Percentiles rank a stretch among this genome's conserved stretches.
These are phyloP conservation scores for Nigrospora sphaerica DNA, from an alignment of 2,329 filamentous ascomycete species.

Conservation along the genomic window DNA sequence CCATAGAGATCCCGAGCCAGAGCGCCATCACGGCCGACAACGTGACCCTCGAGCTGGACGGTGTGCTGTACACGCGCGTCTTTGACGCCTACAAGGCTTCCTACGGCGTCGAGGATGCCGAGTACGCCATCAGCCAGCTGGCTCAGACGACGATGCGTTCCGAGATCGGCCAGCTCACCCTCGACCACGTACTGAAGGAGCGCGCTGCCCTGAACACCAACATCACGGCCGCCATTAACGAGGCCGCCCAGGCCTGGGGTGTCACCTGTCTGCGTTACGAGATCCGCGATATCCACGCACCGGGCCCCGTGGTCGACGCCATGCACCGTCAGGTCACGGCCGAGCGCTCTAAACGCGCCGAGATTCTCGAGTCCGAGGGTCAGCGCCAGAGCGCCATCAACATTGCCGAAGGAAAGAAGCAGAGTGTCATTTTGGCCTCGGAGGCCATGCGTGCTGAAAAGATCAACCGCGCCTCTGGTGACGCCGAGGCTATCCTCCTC, in stretches of 20 bases:
- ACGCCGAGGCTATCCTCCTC: conserved; percentile 86
- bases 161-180: conserved; percentile 91
- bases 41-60: conserved; percentile 92
- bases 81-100: conserved; percentile 98
- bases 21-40: conserved; percentile 98
- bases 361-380: conserved; percentile 95
- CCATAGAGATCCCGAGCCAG: conserved; percentile 95
- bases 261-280: conserved; percentile 95
- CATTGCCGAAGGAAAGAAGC: conserved; percentile 95
- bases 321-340: conserved; percentile 99
- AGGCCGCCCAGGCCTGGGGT: conserved; percentile 94
- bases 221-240: conserved; percentile 98
- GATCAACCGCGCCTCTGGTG: conserved; percentile 88
- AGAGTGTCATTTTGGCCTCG: conserved; percentile 91
- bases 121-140: conserved; percentile 96
- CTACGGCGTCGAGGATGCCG: conserved; percentile 96
- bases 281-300: conserved; percentile 96
- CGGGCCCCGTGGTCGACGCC: conserved; percentile 84
- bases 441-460: conserved; percentile 85
- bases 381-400: conserved; percentile 98
- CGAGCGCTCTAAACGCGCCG: conserved; percentile 92
- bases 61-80: conserved; percentile 89
- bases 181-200: conserved; percentile 97
- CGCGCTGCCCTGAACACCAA: conserved; percentile 93
- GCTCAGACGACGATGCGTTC: conserved; percentile 98